Percentiles rank a stretch among this genome's conserved stretches.
Evolutionary conservation across 2,329 filamentous ascomycete genomes (phyloP).

Genomic region (Thelonectria rubi): DNA sequence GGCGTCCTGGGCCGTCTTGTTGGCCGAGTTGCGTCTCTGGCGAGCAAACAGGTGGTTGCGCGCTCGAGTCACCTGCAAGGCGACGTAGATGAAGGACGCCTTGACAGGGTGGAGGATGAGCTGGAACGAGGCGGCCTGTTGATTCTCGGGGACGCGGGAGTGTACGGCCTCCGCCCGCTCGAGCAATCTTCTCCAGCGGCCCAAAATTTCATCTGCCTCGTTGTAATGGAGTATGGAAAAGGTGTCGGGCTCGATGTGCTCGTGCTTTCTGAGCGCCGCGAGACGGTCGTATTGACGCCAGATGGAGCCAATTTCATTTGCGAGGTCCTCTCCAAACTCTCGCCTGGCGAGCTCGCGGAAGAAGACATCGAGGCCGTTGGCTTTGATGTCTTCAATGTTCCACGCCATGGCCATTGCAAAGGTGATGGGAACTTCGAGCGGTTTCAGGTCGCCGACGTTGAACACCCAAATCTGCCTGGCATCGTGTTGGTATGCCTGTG

Average conservation of each 20-base stretch:
- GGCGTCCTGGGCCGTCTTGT: constrained; percentile 56
- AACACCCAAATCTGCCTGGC: constrained; percentile 69
- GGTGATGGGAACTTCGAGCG: constrained; percentile 63
- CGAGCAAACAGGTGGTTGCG: constrained; percentile 61
- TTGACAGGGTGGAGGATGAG: constrained; percentile 66
- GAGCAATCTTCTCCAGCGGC: constrained; percentile 58
- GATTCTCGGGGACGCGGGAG: constrained; percentile 48
- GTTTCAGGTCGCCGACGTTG: constrained; percentile 70
- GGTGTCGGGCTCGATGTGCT: constrained; percentile 63
- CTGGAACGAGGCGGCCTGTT: constrained; percentile 64
- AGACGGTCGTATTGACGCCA: constrained; percentile 59
- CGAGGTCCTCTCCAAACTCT: constrained; percentile 57
- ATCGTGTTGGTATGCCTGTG: constrained; percentile 57
- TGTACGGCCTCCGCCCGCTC: constrained; percentile 54
- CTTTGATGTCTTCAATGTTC: constrained; percentile 58
- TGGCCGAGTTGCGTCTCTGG: constrained; percentile 64
- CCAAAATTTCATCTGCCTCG: constrained; percentile 62
- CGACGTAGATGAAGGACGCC: constrained; percentile 60
- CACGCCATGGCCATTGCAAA: constrained; percentile 67
- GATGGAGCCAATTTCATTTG: constrained; percentile 55
- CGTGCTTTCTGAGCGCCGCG: constrained; percentile 62
- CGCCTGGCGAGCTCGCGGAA: constrained; percentile 56
- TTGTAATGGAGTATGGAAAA: constrained; percentile 67
- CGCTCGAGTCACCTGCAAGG: constrained; percentile 53
- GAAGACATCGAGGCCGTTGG: constrained; percentile 51